Base-by-base conservation (phyloP, 768 basidiomycete genomes). In the Tylopilus plumbeoviolaceoides region DNA sequence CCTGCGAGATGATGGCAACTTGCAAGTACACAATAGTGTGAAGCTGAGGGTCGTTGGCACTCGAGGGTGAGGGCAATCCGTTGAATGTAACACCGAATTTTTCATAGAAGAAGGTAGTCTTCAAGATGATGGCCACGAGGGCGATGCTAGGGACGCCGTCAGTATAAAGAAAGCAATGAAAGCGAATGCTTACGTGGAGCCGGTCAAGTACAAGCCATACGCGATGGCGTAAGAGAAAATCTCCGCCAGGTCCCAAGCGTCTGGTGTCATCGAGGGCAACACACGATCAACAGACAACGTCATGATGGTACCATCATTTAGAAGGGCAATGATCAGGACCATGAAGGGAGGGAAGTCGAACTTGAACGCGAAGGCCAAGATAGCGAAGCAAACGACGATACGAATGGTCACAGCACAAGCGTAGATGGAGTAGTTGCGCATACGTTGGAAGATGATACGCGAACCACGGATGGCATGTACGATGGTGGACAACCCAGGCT, bases 341-440 rank as follows among this genome's bases (percentile, higher is more conserved):
- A 98, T 98, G 84, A 98, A 98, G 12, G 95, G 93, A 60, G 95
- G 95, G 92, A 98, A 98, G 73, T 97, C 89, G 74, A 95, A 94
- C 78, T 87, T 83, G 85, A 94, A 98, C 33, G 86, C 87, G 71
- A 98, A 98, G 41, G 91, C 90, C 69, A 98, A 79, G 75, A 97
- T 85, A 56, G 93, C 85, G 74, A 98, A 98, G 74, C 91, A 95
- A 61, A 97, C 90, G 60, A 98, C 95, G 71, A 98, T 95, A 87
- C 95, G 95, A 73, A 97, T 97, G 56, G 95, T 98, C 62, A 95
- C 92, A 40, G 91, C 92, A 68, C 91, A 94, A 30, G 91, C 90
- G 70, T 93, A 94, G 76, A 98, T 97, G 47, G 95, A 90, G 75
- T 98, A 98, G 81, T 98, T 98, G 64, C 95, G 78, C 95, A 98